Percentiles rank a stretch among this genome's conserved stretches.
These are phyloP conservation scores for Umbelopsis ramanniana DNA, from an alignment of 192 early-diverging fungal genomes.

Conservation along the genomic window DNA sequence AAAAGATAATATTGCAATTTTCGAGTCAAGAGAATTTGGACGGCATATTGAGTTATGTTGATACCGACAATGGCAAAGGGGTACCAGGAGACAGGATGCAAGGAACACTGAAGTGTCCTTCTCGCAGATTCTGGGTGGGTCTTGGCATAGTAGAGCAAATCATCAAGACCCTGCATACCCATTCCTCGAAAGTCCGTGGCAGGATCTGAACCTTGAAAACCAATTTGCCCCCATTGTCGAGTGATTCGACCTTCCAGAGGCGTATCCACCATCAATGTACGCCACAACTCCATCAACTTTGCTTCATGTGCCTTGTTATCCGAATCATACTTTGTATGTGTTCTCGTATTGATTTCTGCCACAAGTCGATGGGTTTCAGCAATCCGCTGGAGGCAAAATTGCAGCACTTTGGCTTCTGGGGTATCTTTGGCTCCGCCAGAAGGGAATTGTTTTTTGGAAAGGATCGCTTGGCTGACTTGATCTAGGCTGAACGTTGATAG, in stretches of 20 bases:
- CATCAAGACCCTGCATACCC: constrained; percentile 79
- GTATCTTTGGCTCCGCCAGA: constrained; percentile 30
- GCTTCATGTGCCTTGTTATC: constrained; percentile 61
- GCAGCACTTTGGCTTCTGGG: constrained; percentile 57
- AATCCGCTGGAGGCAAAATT: constrained; percentile 53
- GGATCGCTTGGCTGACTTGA: constrained; percentile 50
- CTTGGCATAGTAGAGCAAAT: constrained; percentile 68
- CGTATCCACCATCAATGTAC: constrained; percentile 58
- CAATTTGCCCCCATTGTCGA: constrained; percentile 74
- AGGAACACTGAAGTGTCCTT: constrained; percentile 61
- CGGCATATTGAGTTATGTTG: constrained; percentile 71
- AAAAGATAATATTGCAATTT: constrained; percentile 70
- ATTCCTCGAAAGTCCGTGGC: constrained; percentile 88
- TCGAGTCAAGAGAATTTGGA: constrained; percentile 62
- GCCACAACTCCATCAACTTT: constrained; percentile 70
- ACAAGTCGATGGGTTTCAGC: constrained; percentile 56
- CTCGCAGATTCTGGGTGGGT: constrained; percentile 57
- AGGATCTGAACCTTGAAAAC: constrained; percentile 84
- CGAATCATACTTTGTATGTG: constrained; percentile 64
- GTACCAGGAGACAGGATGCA: constrained; percentile 72
- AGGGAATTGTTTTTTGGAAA: constrained; percentile 65
- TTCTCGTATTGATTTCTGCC: constrained; percentile 61
- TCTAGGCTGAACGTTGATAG: constrained; percentile 43
- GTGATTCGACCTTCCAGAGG: constrained; percentile 50
- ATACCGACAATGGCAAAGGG: constrained; percentile 84